Conservation (phyloP, 768 basidiomycete species). For the Agrocybe praecox region DNA sequence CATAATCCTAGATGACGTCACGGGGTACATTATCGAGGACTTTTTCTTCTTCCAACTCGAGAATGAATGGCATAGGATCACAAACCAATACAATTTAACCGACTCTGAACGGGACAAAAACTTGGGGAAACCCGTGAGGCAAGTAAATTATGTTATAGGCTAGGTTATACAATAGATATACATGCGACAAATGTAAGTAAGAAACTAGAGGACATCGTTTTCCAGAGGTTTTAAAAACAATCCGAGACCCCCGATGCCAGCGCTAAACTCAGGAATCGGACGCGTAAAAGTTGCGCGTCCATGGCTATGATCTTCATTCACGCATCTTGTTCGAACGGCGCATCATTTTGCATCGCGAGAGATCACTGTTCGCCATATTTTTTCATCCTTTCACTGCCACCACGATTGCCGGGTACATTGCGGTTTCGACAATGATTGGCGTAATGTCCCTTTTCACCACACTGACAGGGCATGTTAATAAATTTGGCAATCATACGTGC, state of each 20-base stretch:
- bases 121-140: too few species aligned
- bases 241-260: neutral
- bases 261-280: neutral
- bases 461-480: slow-evolving; percentile 43
- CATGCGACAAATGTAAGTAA: too few species aligned
- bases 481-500: neutral
- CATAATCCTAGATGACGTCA: neutral
- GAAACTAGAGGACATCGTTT: neutral
- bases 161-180: too few species aligned
- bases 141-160: too few species aligned
- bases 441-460: slow-evolving; percentile 92
- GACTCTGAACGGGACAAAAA: too few species aligned
- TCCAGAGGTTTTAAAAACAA: neutral
- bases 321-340: too few species aligned
- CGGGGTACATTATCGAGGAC: too few species aligned
- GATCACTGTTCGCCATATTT: slow-evolving; percentile 36
- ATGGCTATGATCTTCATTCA: neutral
- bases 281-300: too few species aligned
- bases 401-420: slow-evolving; percentile 89
- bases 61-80: too few species aligned
- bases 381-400: slow-evolving; percentile 69
- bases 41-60: too few species aligned
- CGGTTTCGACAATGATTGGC: slow-evolving; percentile 92
- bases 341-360: too few species aligned
- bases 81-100: too few species aligned